These are phyloP conservation scores for Cephalotrichum gorgonifer DNA, from an alignment of 2,329 filamentous ascomycete genomes.

Conservation along the genomic window DNA sequence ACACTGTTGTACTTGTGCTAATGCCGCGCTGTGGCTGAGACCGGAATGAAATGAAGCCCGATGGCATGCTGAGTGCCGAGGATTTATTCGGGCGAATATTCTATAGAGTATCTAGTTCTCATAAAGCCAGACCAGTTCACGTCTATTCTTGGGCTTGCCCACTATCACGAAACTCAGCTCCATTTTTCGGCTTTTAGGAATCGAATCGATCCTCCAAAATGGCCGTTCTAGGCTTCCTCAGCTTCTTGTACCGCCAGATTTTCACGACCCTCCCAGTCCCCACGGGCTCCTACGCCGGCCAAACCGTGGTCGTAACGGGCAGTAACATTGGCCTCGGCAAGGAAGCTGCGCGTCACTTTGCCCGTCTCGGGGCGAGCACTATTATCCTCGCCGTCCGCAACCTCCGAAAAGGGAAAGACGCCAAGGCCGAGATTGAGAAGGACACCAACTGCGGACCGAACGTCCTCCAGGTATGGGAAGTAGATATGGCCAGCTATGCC, in stretches of 20 bases:
- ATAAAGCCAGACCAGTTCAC: too few species aligned
- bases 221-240: neutral
- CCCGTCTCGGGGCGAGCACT: constrained; percentile 23
- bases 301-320: constrained; percentile 31
- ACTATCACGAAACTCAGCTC: too few species aligned
- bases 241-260: neutral
- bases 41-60: too few species aligned
- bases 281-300: constrained; percentile 18
- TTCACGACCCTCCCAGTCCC: constrained; percentile 1
- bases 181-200: too few species aligned
- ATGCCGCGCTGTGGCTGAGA: too few species aligned
- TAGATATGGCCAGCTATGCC: constrained; percentile 31
- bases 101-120: too few species aligned
- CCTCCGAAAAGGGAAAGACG: constrained; percentile 25
- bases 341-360: constrained; percentile 29
- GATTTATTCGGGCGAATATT: too few species aligned
- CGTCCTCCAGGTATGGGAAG: constrained; percentile 30
- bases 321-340: constrained; percentile 30
- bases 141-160: too few species aligned
- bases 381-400: constrained; percentile 32
- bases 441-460: neutral
- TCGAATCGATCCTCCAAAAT: neutral
- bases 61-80: too few species aligned
- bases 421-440: constrained; percentile 10
- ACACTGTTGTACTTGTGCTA: too few species aligned